Conservation (phyloP, 345 rosid genomes). For the Sonneratia caseolaris region DNA sequence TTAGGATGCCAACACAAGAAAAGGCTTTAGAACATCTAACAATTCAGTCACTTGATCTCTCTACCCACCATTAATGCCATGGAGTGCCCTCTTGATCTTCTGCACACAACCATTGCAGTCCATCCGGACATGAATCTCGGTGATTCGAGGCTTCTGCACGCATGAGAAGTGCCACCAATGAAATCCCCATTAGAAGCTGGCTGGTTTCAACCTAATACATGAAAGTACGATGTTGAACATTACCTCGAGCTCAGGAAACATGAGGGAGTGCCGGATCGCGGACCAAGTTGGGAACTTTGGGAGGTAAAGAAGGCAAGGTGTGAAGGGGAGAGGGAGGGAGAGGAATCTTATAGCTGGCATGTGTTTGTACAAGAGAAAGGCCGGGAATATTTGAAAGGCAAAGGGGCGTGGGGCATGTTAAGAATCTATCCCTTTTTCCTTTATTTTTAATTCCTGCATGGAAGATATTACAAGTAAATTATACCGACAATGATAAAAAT, state of each 20-base stretch:
- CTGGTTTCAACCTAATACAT: background rate
- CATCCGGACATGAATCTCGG: constrained; percentile 64
- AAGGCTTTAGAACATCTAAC: background rate
- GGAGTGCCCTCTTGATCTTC: constrained; percentile 61
- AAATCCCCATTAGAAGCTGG: background rate
- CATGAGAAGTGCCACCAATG: too few relatives aligned
- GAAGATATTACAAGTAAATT: background rate
- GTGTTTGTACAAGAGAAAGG: constrained; percentile 6
- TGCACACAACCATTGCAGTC: constrained; percentile 78
- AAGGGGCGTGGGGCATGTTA: constrained; percentile 53
- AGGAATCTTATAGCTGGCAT: constrained; percentile 36
- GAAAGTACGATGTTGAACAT: background rate
- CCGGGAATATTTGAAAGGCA: constrained; percentile 42
- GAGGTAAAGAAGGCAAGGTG: constrained; percentile 1
- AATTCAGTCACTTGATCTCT: background rate
- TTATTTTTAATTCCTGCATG: background rate
- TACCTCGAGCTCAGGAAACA: constrained; percentile 7
- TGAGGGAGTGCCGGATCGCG: background rate
- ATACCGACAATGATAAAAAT: background rate
- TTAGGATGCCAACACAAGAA: background rate
- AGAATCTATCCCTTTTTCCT: constrained; percentile 30
- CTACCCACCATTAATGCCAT: constrained; percentile 45
- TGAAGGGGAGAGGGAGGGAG: constrained; percentile 17
- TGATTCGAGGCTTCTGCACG: constrained; percentile 48
- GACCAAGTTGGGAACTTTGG: background rate